A percentile compares a stretch with the other conserved stretches of the same genome.
These are phyloP conservation scores for Roridomyces roridus DNA, from an alignment of 768 basidiomycete genomes.

Conservation along the genomic window DNA sequence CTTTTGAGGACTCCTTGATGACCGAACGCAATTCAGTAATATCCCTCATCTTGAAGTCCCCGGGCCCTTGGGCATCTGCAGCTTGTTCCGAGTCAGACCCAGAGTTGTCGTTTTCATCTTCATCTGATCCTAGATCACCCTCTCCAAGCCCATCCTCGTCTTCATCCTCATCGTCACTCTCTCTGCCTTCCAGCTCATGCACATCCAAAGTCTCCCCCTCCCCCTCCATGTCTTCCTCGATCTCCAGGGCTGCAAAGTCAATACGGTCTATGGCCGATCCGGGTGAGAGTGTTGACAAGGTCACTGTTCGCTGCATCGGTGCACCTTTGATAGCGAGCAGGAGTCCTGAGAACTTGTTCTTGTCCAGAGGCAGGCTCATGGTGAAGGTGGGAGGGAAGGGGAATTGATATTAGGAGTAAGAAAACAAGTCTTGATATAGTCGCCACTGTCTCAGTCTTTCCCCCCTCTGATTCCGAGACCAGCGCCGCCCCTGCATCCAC, in stretches of 20 bases:
- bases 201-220: constrained; percentile 10
- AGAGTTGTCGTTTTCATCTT: too few relatives aligned
- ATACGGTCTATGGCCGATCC: background rate
- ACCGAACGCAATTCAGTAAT: constrained; percentile 10
- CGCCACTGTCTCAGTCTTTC: background rate
- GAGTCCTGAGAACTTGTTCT: constrained; percentile 1
- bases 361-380: background rate
- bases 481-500: constrained; percentile 7
- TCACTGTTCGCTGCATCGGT: background rate
- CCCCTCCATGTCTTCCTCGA: constrained; percentile 16
- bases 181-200: background rate
- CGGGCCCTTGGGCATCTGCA: constrained; percentile 10
- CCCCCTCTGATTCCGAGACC: constrained; percentile 6
- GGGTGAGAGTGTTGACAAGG: too few relatives aligned
- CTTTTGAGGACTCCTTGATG: constrained; percentile 33
- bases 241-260: background rate
- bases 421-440: background rate
- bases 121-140: background rate
- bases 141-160: background rate
- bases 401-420: constrained; percentile 5
- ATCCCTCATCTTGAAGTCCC: constrained; percentile 1
- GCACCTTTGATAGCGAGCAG: background rate
- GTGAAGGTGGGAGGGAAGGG: background rate
- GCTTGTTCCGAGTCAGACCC: background rate
- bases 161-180: too few relatives aligned